A percentile compares a stretch with the other conserved stretches of the same genome.
phyloP scores from a whole-genome alignment of 2,329 filamentous ascomycete species.

The Fusarium liriodendri region DNA sequence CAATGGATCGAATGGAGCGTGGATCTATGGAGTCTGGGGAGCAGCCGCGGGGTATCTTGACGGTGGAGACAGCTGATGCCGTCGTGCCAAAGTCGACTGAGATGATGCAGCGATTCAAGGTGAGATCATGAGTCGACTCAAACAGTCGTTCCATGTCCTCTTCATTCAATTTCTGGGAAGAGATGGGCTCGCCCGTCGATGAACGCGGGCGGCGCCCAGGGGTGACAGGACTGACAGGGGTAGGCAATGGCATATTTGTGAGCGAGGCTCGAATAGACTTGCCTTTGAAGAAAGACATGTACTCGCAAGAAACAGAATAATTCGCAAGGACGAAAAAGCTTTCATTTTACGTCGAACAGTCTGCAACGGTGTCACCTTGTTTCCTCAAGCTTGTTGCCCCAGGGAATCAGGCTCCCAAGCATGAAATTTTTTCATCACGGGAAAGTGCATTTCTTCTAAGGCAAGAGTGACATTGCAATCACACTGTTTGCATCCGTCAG shows the following conservation, averaged over 20 bases:
- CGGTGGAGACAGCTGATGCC: neutral
- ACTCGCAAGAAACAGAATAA: neutral
- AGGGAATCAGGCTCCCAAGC: neutral
- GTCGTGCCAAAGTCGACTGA: slow-evolving; percentile 16
- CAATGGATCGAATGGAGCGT: neutral
- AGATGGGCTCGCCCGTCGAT: neutral
- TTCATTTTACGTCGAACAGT: neutral
- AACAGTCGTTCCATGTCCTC: neutral
- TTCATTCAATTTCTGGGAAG: neutral
- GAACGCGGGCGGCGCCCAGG: neutral
- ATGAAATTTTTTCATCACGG: neutral
- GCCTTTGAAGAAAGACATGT: neutral
- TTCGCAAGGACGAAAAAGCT: neutral
- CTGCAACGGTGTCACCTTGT: neutral
- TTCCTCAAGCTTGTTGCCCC: neutral
- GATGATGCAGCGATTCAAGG: neutral
- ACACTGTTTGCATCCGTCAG: neutral
- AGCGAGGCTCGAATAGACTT: neutral
- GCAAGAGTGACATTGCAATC: neutral
- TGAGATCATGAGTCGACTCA: neutral
- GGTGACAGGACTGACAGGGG: neutral
- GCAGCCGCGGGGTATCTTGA: neutral
- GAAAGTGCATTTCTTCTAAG: neutral
- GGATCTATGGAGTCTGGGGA: neutral
- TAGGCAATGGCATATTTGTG: neutral